Evolutionary conservation across 2,329 filamentous ascomycete genomes (phyloP).

Genomic region (Aspergillus nomiae): DNA sequence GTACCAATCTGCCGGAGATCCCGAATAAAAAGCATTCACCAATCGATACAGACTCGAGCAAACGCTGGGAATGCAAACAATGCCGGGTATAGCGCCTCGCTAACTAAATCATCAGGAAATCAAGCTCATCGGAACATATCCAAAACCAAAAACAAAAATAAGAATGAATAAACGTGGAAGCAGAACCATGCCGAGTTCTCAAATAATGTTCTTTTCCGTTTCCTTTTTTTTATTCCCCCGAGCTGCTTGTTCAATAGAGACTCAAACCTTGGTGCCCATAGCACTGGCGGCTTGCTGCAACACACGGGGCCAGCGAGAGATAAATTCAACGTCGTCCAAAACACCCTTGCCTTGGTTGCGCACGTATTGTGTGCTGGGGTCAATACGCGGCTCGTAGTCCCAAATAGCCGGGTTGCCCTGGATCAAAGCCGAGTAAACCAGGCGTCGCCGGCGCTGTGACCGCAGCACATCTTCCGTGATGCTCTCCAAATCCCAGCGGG

Average conservation of each 20-base stretch:
- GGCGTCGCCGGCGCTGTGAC: slow-evolving; percentile 75
- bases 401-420: slow-evolving; percentile 76
- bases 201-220: background rate
- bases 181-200: background rate
- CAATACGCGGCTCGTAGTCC: slow-evolving; percentile 74
- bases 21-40: slow-evolving; percentile 6
- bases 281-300: slow-evolving; percentile 35
- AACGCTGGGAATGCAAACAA: slow-evolving; percentile 13
- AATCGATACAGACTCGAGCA: slow-evolving; percentile 1
- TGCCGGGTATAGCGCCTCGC: slow-evolving; percentile 35
- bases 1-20: slow-evolving; percentile 1
- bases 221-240: background rate
- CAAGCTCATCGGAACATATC: background rate
- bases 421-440: slow-evolving; percentile 79
- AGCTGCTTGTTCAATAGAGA: background rate
- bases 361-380: slow-evolving; percentile 68
- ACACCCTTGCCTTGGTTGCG: slow-evolving; percentile 54
- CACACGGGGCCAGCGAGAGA: slow-evolving; percentile 45
- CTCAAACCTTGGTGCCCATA: slow-evolving; percentile 15
- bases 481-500: slow-evolving; percentile 77
- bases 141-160: background rate
- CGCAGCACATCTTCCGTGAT: slow-evolving; percentile 74
- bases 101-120: slow-evolving; percentile 25
- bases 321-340: slow-evolving; percentile 44
- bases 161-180: background rate